Base-by-base conservation (phyloP, 2,329 filamentous ascomycete species). In the Cyclaneusma minus region DNA sequence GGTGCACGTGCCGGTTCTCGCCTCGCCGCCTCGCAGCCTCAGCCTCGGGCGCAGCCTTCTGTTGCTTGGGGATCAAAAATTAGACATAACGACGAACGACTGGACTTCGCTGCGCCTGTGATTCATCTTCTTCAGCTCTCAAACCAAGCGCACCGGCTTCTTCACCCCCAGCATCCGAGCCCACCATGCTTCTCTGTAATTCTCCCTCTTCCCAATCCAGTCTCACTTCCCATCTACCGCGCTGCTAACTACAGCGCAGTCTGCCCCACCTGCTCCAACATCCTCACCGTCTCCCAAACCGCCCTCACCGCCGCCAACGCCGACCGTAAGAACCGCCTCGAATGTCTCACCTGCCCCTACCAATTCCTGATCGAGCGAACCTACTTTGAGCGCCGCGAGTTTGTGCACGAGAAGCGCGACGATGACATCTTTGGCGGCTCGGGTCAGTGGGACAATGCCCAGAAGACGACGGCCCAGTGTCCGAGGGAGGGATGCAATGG, bases 261-360 rank as follows among this genome's bases (percentile, higher is more conserved):
- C 68, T 89, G 81, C 52, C 81, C 81, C 26, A 69, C 70, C 49
- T 89, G 81, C 62, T 73, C 73, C 52, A 89, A 87, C 59, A 73
- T 83, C 52, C 70, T 89, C 46, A 82, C 77, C 44, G 74, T 87
- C 43, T 72, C 71, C 15, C 33, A 29, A 5, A 35, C 37, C 19
- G 38, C 49, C 12, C 41, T 48, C 30, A 40, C 37, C 26, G 43
- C 42, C 4, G 56, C 54, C 33, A 50, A 55, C 23, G 23, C 28
- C 12, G 30, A 28, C 15, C 23, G 29, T 5, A 28, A 32, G 43
- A 94, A 94, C 60, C 77, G 84, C 31, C 83, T 95, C 53, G 83
- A 92, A 55, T 98, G 89, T 58, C 80, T 83, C 31, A 92, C 84
- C 31, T 98, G 89, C 43, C 87, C 89, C 4, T 98, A 92, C 59